These are phyloP conservation scores for Solanum verrucosum DNA, from an alignment of 257 asterid species.

Conservation along the genomic window DNA sequence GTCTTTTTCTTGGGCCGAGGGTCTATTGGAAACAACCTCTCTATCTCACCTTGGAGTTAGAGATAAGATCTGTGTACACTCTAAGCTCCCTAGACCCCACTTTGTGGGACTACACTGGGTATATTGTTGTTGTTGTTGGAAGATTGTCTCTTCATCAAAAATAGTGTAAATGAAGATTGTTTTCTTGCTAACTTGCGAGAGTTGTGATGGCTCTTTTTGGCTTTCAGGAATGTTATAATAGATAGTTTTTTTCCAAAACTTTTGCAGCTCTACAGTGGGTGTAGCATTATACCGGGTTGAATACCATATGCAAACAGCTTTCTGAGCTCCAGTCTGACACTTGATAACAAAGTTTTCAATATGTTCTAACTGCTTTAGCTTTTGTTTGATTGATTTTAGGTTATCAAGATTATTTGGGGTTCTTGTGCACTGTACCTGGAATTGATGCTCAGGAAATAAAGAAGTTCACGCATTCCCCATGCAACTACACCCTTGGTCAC, in stretches of 20 bases:
- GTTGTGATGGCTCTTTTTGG: not conserved
- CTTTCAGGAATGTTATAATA: not conserved
- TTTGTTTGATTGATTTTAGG: slow-evolving; percentile 32
- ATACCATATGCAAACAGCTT: not conserved
- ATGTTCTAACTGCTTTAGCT: not conserved
- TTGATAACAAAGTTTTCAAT: not conserved
- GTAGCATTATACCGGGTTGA: not conserved
- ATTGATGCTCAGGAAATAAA: slow-evolving; percentile 52
- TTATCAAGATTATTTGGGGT: slow-evolving; percentile 82
- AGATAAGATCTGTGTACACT: not conserved
- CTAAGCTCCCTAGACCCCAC: not conserved
- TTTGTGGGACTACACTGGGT: not conserved
- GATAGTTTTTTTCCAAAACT: not conserved
- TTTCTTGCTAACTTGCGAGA: not conserved
- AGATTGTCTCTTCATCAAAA: not conserved
- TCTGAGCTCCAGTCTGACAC: not conserved
- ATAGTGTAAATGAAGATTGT: not conserved
- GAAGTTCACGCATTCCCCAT: slow-evolving; percentile 64
- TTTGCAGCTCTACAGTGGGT: not conserved
- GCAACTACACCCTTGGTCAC: slow-evolving; percentile 85
- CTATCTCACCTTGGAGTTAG: not conserved
- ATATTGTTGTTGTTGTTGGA: not conserved
- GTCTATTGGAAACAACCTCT: not conserved
- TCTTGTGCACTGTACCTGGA: slow-evolving; percentile 91
- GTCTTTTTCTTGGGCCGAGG: not conserved